Base-by-base conservation (phyloP, 176 grass and related monocot species). In the Pontederia crassipes region DNA sequence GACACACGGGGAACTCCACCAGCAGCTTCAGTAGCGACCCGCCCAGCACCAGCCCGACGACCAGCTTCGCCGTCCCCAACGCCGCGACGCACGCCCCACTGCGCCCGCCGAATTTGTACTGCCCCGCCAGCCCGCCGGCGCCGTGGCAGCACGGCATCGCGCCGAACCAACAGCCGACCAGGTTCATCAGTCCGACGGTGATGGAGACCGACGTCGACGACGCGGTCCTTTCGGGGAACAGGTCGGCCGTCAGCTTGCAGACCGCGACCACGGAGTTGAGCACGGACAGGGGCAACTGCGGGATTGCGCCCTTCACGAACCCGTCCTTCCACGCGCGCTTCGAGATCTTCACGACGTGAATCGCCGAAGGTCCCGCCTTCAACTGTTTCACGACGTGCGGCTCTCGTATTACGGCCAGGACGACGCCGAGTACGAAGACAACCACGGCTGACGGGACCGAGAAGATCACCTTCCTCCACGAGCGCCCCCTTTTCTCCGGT, bases 131-230 rank as follows among this genome's bases (percentile, higher is more conserved):
- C 8, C 91, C 86, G 7, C 91, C 91, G 0, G 86, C 86, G 9
- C 86, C 91, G 54, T 95, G 91, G 77, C 86, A 95, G 65, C 86
- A 90, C 48, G 90, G 90, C 90, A 95, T 95, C 49, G 83, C 90
- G 18, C 86, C 90, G 65, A 95, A 95, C 86, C 90, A 95, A 75
- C 90, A 87, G 0, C 90, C 90, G 28, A 90, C 76, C 57, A 95
- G 76, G 67, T 95, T 95, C 90, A 90, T 95, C 53, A 59, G 54
- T 16, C 91, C 91, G 56, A 95, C 82, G 16, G 91, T 95, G 54
- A 95, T 46, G 48, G 91, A 81, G 35, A 95, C 75, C 28, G 86
- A 95, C n/a, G 83, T 87, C 32, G 83, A 65, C 20, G 64, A 68
- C 55, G 81, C 65, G 61, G 48, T 59, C 70, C 77, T 58, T 18